Percentiles rank a stretch among this genome's conserved stretches.
These are phyloP conservation scores for Neostapfia colusana DNA, from an alignment of 176 grass and related monocot species.

Conservation along the genomic window DNA sequence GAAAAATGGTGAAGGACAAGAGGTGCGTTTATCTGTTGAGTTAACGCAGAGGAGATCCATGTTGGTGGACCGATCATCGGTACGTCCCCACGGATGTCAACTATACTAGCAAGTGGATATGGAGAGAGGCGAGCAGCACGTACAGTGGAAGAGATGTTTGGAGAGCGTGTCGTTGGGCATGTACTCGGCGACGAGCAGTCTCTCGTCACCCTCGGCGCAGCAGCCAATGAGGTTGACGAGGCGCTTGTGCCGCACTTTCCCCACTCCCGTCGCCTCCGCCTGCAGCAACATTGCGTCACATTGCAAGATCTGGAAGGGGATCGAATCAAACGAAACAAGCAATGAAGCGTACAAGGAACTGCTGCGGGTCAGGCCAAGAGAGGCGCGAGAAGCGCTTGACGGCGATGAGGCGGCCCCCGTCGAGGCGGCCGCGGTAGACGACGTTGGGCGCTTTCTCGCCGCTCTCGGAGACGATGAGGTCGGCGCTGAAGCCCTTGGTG, in stretches of 20 bases:
- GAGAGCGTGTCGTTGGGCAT: constrained; percentile 99
- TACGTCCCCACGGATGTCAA: constrained; percentile 19
- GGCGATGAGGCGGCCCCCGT: constrained; percentile 74
- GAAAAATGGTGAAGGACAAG: constrained; percentile 9
- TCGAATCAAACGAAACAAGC: neutral
- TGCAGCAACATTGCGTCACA: constrained; percentile 23
- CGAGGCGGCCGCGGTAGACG: constrained; percentile 88
- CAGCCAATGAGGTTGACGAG: constrained; percentile 97
- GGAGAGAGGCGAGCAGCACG: neutral
- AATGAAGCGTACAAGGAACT: constrained; percentile 73
- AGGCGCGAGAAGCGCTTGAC: constrained; percentile 96
- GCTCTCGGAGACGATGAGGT: constrained; percentile 96
- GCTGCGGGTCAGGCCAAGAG: constrained; percentile 98
- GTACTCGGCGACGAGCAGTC: constrained; percentile 92
- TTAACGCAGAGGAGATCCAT: constrained; percentile 39
- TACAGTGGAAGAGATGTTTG: constrained; percentile 99
- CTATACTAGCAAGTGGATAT: neutral
- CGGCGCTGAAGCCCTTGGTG: constrained; percentile 93
- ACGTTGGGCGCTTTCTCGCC: constrained; percentile 99
- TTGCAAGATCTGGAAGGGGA: constrained; percentile 35
- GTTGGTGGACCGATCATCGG: constrained; percentile 33
- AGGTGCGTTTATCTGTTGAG: constrained; percentile 35
- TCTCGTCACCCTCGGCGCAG: constrained; percentile 96
- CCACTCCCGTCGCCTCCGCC: constrained; percentile 86
- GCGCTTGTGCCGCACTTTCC: constrained; percentile 89